phyloP scores from a whole-genome alignment of 139 green algal species.

The Chlorella sp. region DNA sequence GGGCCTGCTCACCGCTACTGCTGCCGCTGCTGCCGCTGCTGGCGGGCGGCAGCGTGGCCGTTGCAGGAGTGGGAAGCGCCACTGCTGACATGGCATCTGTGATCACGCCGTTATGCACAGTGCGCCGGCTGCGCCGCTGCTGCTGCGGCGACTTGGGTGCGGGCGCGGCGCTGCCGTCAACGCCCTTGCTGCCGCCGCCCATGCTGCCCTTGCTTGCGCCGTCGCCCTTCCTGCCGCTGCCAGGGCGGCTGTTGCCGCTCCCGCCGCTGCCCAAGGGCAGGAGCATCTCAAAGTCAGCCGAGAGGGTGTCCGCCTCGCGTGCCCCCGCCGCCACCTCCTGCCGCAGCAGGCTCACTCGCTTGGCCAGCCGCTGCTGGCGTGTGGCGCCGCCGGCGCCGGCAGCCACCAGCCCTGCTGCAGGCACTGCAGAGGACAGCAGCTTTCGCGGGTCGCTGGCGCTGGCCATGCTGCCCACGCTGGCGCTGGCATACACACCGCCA shows the following conservation, averaged over 20 bases:
- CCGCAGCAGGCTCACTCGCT: neutral
- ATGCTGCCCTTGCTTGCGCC: neutral
- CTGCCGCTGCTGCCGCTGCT: neutral
- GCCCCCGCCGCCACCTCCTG: neutral
- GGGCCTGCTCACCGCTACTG: neutral
- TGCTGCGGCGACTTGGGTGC: neutral
- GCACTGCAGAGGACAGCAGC: neutral
- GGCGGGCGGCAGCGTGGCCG: neutral
- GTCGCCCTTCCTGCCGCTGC: neutral
- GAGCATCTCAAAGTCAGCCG: neutral
- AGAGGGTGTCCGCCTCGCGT: neutral
- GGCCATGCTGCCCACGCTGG: neutral
- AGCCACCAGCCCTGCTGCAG: neutral
- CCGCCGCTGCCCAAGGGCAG: neutral
- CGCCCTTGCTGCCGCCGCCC: neutral
- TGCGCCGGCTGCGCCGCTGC: neutral
- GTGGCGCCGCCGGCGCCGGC: neutral
- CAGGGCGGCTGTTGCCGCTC: neutral
- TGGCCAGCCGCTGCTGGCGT: neutral
- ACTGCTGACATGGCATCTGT: neutral
- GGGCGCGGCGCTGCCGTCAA: neutral
- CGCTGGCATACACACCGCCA: neutral
- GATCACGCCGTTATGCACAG: neutral
- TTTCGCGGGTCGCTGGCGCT: neutral
- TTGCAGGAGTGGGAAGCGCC: neutral